Evolutionary conservation across 306 rosid genomes (phyloP), one percentile per base, ranked within the genome.

Genomic region (Fragaria iinumae): DNA sequence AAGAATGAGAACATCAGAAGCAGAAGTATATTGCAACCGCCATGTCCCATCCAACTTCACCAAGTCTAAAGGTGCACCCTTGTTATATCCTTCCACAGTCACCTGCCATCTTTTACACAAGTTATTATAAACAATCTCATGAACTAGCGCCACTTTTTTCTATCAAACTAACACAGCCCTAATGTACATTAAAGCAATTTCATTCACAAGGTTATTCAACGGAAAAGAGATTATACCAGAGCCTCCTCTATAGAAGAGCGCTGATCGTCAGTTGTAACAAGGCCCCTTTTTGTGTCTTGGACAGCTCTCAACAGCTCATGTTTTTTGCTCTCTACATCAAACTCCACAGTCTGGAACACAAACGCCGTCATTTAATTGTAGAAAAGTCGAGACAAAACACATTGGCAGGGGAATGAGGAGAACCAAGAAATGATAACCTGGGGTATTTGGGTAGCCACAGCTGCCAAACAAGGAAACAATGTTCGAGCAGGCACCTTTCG

Each of bases 11-110:
- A 94, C 97, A 86, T 94, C 98, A 62, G 96, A 80, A 48, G 98
- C 97, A 14, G 97, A 91, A 43, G 98, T 94, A 55, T 90, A 94
- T 69, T 92, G 95, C 29, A 94, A 85, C 57, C 98, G 93, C 98
- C 98, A 94, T 4, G 97, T 94, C 73, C 97, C 97, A 68, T 94
- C 90, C 81, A 94, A 78, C 52, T 77, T 87, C 72, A 71, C 50
- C 55, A 92, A 77, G 80, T 89, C 84, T 84, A 92, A 79, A 3
- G 95, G 95, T 3, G 72, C 56, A 80, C 90, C 92, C 71, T 17
- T 71, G 83, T 75, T 92, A 77, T 67, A 84, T 0, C 82, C 88
- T 80, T 94, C 98, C 43, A 94, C 88, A 64, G 48, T 83, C 45
- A 94, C 96, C 97, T 92, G 83, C 71, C 80, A 79, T 56, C 77